A percentile compares a stretch with the other conserved stretches of the same genome.
Evolutionary conservation across 805 yeast species (phyloP).

Genomic region (Kodamaea jinghongensis): DNA sequence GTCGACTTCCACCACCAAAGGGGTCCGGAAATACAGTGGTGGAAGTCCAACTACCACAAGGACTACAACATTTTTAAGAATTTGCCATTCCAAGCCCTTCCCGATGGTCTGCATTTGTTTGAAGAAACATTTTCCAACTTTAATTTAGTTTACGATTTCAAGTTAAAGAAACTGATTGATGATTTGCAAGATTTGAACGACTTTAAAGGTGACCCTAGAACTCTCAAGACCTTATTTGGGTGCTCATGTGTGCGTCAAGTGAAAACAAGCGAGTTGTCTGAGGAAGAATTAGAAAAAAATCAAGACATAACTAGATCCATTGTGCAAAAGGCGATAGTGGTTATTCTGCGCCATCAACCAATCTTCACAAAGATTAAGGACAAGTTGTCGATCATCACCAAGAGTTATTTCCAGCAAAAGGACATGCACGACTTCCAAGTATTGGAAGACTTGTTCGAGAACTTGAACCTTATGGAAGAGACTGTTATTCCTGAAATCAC

Average conservation of each 20-base stretch:
- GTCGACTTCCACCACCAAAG: conserved; percentile 89
- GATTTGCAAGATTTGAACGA: conserved; percentile 33
- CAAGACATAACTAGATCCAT: conserved; percentile 78
- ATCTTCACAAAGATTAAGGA: conserved; percentile 86
- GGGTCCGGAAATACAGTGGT: conserved; percentile 94
- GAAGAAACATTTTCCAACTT: conserved; percentile 93
- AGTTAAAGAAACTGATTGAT: conserved; percentile 44
- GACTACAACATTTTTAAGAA: conserved; percentile 68
- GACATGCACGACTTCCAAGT: conserved; percentile 70
- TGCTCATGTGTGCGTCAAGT: conserved; percentile 91
- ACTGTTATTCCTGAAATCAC: conserved; percentile 11
- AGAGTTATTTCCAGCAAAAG: conserved; percentile 78
- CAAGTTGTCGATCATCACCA: conserved; percentile 84
- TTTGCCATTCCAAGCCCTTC: conserved; percentile 90
- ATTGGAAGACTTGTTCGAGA: conserved; percentile 67
- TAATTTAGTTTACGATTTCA: conserved; percentile 71
- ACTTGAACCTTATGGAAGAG: conserved; percentile 38
- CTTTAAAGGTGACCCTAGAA: conserved; percentile 39
- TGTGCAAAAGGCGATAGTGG: conserved; percentile 88
- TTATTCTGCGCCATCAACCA: conserved; percentile 76
- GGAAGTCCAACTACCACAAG: conserved; percentile 52
- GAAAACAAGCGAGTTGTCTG: conserved; percentile 53
- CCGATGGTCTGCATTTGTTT: conserved; percentile 92
- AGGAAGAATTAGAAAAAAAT: conserved; percentile 42
- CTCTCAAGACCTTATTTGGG: conserved; percentile 76